phyloP scores from a whole-genome alignment of 768 basidiomycete species.

The Mycena capillaripes region DNA sequence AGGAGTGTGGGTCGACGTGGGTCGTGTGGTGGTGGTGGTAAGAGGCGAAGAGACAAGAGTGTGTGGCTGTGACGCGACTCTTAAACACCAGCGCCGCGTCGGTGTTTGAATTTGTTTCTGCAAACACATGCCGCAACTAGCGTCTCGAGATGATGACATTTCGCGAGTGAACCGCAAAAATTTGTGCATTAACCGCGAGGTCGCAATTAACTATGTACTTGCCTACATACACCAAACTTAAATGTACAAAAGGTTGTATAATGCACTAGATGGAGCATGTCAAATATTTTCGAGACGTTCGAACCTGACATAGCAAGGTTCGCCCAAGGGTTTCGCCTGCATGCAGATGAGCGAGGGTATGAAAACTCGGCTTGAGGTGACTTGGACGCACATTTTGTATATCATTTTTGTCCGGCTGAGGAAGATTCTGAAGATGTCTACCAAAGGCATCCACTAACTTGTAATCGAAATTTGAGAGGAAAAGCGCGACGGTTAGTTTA shows the following conservation, averaged over 20 bases:
- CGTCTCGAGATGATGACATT: too few relatives aligned
- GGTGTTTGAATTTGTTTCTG: not conserved
- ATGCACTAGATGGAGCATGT: too few relatives aligned
- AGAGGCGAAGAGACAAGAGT: constrained; percentile 19
- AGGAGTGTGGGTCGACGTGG: constrained; percentile 27
- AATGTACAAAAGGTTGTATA: too few relatives aligned
- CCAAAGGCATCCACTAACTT: constrained; percentile 27
- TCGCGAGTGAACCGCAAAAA: too few relatives aligned
- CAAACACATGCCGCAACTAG: not conserved
- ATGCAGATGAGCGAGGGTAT: not conserved
- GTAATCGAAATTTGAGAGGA: constrained; percentile 32
- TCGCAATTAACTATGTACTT: too few relatives aligned
- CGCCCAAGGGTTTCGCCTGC: constrained; percentile 15
- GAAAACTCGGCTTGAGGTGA: too few relatives aligned
- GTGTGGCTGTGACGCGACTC: not conserved
- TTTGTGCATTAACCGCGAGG: too few relatives aligned
- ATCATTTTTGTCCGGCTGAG: constrained; percentile 21
- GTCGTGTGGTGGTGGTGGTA: constrained; percentile 20
- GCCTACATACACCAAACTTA: too few relatives aligned
- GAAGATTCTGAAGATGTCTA: constrained; percentile 7
- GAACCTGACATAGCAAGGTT: constrained; percentile 15
- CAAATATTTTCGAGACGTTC: not conserved
- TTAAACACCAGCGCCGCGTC: not conserved
- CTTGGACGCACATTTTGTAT: constrained; percentile 15
- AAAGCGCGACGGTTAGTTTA: constrained; percentile 27